Evolutionary conservation across 2,329 filamentous ascomycete genomes (phyloP).

Genomic region (Fonsecaea monophora): DNA sequence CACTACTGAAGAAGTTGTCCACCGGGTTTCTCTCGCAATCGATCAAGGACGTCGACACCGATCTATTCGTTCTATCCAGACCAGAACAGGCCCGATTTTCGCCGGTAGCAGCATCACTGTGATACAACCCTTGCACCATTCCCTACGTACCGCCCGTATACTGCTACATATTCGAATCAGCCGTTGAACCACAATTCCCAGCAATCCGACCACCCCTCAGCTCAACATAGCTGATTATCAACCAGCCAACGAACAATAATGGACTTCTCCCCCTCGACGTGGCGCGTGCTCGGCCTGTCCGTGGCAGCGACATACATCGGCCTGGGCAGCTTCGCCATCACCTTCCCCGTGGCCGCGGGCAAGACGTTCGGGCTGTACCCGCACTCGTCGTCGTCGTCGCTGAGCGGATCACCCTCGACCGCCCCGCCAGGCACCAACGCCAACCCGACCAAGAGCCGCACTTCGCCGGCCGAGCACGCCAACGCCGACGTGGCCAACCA

Average conservation of each 20-base stretch:
- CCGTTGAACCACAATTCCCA: too few relatives aligned
- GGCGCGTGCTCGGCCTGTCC: constrained; percentile 32
- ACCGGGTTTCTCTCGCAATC: too few relatives aligned
- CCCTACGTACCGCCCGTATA: too few relatives aligned
- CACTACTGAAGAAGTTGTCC: not conserved
- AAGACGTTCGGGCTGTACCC: constrained; percentile 31
- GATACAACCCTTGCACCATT: too few relatives aligned
- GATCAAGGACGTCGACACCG: too few relatives aligned
- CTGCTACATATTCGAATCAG: too few relatives aligned
- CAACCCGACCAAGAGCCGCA: constrained; percentile 2
- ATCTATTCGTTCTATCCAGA: too few relatives aligned
- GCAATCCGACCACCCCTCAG: too few relatives aligned
- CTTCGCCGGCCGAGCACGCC: not conserved
- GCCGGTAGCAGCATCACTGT: too few relatives aligned
- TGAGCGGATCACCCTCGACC: not conserved
- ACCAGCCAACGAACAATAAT: constrained; percentile 11
- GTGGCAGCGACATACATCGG: constrained; percentile 32
- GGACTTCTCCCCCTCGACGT: constrained; percentile 30
- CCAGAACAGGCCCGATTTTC: too few relatives aligned
- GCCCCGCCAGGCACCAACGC: constrained; percentile 6
- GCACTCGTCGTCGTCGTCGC: not conserved
- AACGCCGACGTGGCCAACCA: constrained; percentile 20
- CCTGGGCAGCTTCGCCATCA: constrained; percentile 28
- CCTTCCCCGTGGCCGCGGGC: constrained; percentile 13
- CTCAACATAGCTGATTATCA: not conserved